phyloP scores from a whole-genome alignment of 371 early-diverging fungal species.

The Rhizopus microsporus region DNA sequence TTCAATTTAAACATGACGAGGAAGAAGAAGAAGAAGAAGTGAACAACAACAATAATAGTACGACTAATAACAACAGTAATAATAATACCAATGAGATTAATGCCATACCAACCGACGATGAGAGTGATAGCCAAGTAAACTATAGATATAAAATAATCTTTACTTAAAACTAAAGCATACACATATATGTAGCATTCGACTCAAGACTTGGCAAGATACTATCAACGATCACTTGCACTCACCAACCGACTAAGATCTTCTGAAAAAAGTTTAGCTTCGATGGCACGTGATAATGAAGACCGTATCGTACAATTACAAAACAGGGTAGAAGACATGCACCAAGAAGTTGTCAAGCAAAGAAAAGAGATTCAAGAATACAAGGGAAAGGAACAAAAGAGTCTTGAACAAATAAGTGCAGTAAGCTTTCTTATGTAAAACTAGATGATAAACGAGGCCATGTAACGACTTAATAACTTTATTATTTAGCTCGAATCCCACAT shows the following conservation, averaged over 20 bases:
- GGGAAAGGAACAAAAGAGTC: slow-evolving; percentile 51
- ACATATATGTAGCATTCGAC: slow-evolving; percentile 14
- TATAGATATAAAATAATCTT: background rate
- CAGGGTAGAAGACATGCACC: slow-evolving; percentile 53
- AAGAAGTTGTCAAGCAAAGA: slow-evolving; percentile 46
- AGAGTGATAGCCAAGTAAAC: slow-evolving; percentile 3
- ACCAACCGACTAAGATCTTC: slow-evolving; percentile 51
- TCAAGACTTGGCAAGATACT: slow-evolving; percentile 40
- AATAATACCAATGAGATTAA: background rate
- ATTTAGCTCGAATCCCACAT: slow-evolving; percentile 52
- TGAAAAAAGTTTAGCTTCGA: slow-evolving; percentile 48
- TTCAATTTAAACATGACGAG: background rate
- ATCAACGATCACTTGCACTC: slow-evolving; percentile 57
- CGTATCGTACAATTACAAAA: slow-evolving; percentile 52
- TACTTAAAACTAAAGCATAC: background rate
- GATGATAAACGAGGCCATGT: background rate
- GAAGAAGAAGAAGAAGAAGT: slow-evolving; percentile 5
- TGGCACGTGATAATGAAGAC: slow-evolving; percentile 59
- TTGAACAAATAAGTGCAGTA: slow-evolving; percentile 59
- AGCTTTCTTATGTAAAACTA: slow-evolving; percentile 1
- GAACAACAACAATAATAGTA: background rate
- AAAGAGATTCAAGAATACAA: slow-evolving; percentile 56
- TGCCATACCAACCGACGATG: background rate
- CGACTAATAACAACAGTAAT: background rate
- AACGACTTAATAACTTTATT: background rate